Percentiles rank a stretch among this genome's conserved stretches.
Conservation (phyloP, 2,329 filamentous ascomycete species). For the Hypoxylon sp. region DNA sequence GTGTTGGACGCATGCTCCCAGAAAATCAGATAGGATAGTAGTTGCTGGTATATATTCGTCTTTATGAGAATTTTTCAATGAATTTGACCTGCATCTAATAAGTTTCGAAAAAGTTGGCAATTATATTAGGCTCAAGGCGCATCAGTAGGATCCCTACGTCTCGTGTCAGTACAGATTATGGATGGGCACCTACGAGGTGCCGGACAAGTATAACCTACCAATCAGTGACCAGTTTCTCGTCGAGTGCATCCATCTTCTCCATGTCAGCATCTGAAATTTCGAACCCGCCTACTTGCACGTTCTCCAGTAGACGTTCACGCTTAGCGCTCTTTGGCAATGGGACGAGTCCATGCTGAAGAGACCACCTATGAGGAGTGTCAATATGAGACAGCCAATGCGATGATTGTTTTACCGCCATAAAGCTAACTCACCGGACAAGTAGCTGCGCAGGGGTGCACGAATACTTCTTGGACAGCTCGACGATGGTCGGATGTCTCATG, state of each 20-base stretch:
- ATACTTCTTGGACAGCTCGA: slow-evolving; percentile 74
- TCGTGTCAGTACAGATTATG: not conserved
- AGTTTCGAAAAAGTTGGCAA: no score
- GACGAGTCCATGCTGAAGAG: slow-evolving; percentile 78
- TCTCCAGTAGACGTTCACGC: slow-evolving; percentile 72
- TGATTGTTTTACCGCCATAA: not conserved
- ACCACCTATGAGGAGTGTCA: slow-evolving; percentile 67
- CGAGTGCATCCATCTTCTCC: slow-evolving; percentile 70
- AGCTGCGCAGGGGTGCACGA: slow-evolving; percentile 78
- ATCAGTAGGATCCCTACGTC: slow-evolving; percentile 32
- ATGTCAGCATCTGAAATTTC: slow-evolving; percentile 74
- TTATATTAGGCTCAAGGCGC: slow-evolving; percentile 17
- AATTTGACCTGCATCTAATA: not conserved
- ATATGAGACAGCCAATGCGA: not conserved
- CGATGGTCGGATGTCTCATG: slow-evolving; percentile 75
- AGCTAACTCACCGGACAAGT: slow-evolving; percentile 65
- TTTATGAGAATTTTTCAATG: not conserved
- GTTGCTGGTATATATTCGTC: no score
- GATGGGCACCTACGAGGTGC: no score
- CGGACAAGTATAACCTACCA: slow-evolving; percentile 56
- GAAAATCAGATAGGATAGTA: no score
- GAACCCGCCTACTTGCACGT: slow-evolving; percentile 71
- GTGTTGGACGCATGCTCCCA: not conserved
- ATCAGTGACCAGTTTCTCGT: slow-evolving; percentile 80
- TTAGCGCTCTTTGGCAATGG: slow-evolving; percentile 79